Evolutionary conservation across 78 protist species (phyloP).

Genomic region (Parvularia atlantis): DNA sequence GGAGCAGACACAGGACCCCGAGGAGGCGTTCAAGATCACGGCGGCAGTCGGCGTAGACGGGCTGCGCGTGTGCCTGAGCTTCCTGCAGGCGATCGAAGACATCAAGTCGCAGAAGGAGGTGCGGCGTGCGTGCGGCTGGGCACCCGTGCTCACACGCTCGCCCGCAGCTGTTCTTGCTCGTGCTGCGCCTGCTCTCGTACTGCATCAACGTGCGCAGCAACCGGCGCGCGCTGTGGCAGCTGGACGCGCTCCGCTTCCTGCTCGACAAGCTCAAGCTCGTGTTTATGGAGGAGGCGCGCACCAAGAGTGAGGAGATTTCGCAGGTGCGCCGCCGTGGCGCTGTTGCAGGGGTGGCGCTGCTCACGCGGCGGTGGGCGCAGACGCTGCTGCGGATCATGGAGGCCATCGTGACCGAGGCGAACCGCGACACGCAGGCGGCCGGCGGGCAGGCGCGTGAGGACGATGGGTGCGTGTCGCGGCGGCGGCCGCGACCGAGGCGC

Average conservation of each 20-base stretch:
- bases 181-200: slow-evolving; percentile 29
- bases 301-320: slow-evolving; percentile 2
- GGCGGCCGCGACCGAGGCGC: not conserved
- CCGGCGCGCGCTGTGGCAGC: slow-evolving; percentile 1
- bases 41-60: slow-evolving; percentile 25
- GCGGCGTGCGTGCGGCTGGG: too few species aligned
- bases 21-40: slow-evolving; percentile 43
- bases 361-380: not conserved
- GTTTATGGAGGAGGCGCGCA: slow-evolving; percentile 6
- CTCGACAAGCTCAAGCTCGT: slow-evolving; percentile 20
- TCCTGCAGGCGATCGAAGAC: not conserved
- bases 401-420: not conserved
- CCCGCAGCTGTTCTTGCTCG: slow-evolving; percentile 25
- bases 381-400: not conserved
- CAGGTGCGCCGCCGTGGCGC: slow-evolving; percentile 10
- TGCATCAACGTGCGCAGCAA: slow-evolving; percentile 31
- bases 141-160: slow-evolving; percentile 1
- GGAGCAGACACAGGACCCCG: slow-evolving; percentile 55
- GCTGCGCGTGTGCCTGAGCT: not conserved
- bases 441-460: not conserved
- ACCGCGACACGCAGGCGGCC: slow-evolving; percentile 9
- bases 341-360: slow-evolving; percentile 24
- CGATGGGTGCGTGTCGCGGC: not conserved
- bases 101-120: slow-evolving; percentile 8
- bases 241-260: slow-evolving; percentile 1